Evolutionary conservation across 106 monocot species (phyloP).

Genomic region (Platanthera zijinensis): DNA sequence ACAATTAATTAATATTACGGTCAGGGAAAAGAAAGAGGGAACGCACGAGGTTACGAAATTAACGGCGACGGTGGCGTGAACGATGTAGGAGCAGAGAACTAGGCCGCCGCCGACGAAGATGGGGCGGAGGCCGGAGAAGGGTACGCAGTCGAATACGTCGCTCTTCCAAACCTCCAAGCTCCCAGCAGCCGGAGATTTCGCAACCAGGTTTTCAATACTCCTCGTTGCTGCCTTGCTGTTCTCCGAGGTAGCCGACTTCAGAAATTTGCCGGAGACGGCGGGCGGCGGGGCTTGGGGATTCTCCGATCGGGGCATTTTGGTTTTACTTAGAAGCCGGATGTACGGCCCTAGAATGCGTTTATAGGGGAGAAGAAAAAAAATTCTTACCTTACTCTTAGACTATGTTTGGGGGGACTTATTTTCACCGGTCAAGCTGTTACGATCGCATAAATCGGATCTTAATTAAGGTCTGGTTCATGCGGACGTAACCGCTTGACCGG

Average conservation of each 20-base stretch:
- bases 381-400: no score
- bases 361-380: no score
- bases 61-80: slow-evolving; percentile 34
- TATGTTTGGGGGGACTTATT: no score
- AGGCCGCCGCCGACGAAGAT: slow-evolving; percentile 21
- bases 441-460: no score
- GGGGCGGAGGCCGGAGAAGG: slow-evolving; percentile 21
- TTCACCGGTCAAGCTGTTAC: no score
- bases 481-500: no score
- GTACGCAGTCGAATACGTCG: slow-evolving; percentile 30
- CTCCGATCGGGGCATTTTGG: background rate
- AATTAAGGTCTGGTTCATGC: no score
- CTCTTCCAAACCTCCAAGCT: slow-evolving; percentile 7
- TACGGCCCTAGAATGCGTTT: no score
- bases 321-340: no score
- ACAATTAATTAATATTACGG: background rate
- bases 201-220: slow-evolving; percentile 15
- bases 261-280: background rate
- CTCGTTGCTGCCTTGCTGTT: background rate
- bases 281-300: background rate
- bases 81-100: slow-evolving; percentile 26
- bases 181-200: background rate
- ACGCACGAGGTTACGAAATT: no score
- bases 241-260: background rate
- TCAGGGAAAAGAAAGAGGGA: background rate